A percentile compares a stretch with the other conserved stretches of the same genome.
Evolutionary conservation across 2,329 filamentous ascomycete species (phyloP).

Genomic region (Monilinia fructicola): DNA sequence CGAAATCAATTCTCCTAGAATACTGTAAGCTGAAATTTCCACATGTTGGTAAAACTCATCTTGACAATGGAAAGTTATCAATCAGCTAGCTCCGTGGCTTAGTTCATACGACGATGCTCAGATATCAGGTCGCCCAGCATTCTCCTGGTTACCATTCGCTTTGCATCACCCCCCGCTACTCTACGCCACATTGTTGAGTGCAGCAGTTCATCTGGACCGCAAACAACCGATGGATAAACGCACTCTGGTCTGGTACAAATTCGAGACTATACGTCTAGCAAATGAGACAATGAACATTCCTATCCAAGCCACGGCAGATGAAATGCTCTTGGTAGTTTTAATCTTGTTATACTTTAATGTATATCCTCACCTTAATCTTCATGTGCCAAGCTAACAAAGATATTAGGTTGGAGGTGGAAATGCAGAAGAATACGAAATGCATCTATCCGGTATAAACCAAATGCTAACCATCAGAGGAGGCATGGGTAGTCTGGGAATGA

Average conservation of each 20-base stretch:
- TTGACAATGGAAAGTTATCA: slow-evolving; percentile 21
- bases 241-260: slow-evolving; percentile 29
- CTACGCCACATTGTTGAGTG: slow-evolving; percentile 30
- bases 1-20: slow-evolving; percentile 18
- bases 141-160: slow-evolving; percentile 29
- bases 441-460: slow-evolving; percentile 32
- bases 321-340: slow-evolving; percentile 33
- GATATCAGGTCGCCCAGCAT: slow-evolving; percentile 10
- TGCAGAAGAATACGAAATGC: slow-evolving; percentile 32
- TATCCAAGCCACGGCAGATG: slow-evolving; percentile 27
- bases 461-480: slow-evolving; percentile 32
- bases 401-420: slow-evolving; percentile 30
- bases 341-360: slow-evolving; percentile 33
- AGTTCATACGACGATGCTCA: slow-evolving; percentile 26
- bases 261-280: slow-evolving; percentile 31
- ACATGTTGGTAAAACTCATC: background rate
- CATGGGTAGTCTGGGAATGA: slow-evolving; percentile 28
- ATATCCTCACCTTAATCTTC: background rate
- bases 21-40: slow-evolving; percentile 1
- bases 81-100: slow-evolving; percentile 29
- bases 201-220: slow-evolving; percentile 32
- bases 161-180: slow-evolving; percentile 31
- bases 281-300: slow-evolving; percentile 29
- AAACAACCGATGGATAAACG: slow-evolving; percentile 24
- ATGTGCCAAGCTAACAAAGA: background rate